Percentiles rank a stretch among this genome's conserved stretches.
Conservation (phyloP, 2,329 filamentous ascomycete species). For the Bipolaris zeicola region DNA sequence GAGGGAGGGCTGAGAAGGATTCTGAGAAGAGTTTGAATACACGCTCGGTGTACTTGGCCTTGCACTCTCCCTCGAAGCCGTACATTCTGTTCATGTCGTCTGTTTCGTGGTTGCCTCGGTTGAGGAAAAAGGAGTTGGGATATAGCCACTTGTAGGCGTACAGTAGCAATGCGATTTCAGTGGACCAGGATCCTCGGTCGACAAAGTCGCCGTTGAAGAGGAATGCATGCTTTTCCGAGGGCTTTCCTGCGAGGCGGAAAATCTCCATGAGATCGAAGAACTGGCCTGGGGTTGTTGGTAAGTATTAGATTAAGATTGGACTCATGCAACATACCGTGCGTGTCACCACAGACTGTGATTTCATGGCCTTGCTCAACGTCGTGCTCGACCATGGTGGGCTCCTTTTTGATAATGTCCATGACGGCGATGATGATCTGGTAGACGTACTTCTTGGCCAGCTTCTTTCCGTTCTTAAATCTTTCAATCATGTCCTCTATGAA, state of each 20-base stretch:
- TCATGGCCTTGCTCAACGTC: slow-evolving; percentile 76
- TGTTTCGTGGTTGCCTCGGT: slow-evolving; percentile 97
- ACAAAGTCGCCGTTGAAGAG: slow-evolving; percentile 99
- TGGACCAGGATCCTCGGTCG: slow-evolving; percentile 96
- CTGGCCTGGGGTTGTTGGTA: slow-evolving; percentile 68
- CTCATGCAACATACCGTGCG: slow-evolving; percentile 70
- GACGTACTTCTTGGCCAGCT: slow-evolving; percentile 93
- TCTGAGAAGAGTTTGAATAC: slow-evolving; percentile 98
- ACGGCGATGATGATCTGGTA: slow-evolving; percentile 94
- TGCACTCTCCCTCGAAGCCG: slow-evolving; percentile 97
- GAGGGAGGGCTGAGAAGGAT: slow-evolving; percentile 90
- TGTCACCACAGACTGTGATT: slow-evolving; percentile 95
- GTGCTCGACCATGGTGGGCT: slow-evolving; percentile 96
- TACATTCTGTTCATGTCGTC: slow-evolving; percentile 99
- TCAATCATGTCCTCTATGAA: slow-evolving; percentile 98
- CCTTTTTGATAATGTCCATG: slow-evolving; percentile 86
- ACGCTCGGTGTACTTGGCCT: slow-evolving; percentile 95
- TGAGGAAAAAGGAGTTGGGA: slow-evolving; percentile 87
- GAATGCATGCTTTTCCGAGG: slow-evolving; percentile 86
- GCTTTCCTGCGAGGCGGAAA: slow-evolving; percentile 87
- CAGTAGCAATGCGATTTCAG: slow-evolving; percentile 90
- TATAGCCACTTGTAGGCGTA: slow-evolving; percentile 98
- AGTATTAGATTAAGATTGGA: not conserved
- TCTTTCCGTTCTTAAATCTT: slow-evolving; percentile 88
- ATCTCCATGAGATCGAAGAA: slow-evolving; percentile 97